Base-by-base conservation (phyloP, 768 basidiomycete species). In the Tricholoma bakamatsutake region DNA sequence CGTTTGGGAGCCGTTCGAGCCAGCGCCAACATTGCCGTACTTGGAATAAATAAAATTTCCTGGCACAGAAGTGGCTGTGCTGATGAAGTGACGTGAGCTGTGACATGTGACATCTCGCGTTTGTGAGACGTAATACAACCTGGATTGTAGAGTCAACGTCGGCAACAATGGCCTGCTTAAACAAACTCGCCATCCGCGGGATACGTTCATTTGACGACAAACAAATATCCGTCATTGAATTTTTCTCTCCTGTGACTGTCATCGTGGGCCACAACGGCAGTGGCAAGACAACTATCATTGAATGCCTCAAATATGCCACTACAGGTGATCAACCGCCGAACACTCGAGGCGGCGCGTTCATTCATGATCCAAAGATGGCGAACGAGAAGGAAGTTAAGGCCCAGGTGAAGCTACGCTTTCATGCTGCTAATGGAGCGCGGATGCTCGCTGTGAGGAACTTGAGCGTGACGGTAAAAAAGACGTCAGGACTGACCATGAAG, bases 361-460 rank as follows among this genome's bases (percentile, higher is more conserved):
- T 99, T 3, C 97, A 99, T 69, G 97, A 99, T 71, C 97, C 97
- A 1, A 97, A 97, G 78, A 96, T 99, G 85, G 97, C 97, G 6
- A 95, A 96, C 66, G 94, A 98, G 78, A 96, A 95, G 67, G 96
- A 98, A 67, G 96, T 99, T 63, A 98, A 96, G 73, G 97, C 97
- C 2, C 95, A 98, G 73, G 97, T 99, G 61, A 94, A 93, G 69
- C 76, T 99, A 35, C 83, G 96, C 18, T 99, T 99, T 71, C 77
- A 81, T 66, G 90, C 95, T 53, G 90, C 91, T 12, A 94, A 94
- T 63, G 84, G 88, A n/a, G 81, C 81, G 24, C 80, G 88, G 15
- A 98, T 98, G 94, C 76, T 93, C 37, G 94, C 87, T 52, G 85
- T 88, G 46, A 82, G 97, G 50, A 95, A 95, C 64, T 69, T 99